Percentiles rank a stretch among this genome's conserved stretches.
Conservation (phyloP, 768 basidiomycete species). For the Paxillus involutus region DNA sequence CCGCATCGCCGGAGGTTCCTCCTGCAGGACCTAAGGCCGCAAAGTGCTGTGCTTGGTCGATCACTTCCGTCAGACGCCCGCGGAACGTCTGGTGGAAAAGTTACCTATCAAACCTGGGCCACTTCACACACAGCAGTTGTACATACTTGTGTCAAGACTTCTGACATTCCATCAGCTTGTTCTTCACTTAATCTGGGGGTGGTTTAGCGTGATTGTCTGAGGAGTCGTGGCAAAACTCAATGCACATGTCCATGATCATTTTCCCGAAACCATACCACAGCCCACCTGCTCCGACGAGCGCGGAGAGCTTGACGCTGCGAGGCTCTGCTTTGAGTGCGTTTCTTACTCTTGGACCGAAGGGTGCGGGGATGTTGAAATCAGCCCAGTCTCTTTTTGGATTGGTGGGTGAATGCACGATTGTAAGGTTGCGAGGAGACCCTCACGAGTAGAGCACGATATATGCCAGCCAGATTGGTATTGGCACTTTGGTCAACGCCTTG, state of each 20-base stretch:
- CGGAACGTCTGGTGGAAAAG: slow-evolving; percentile 62
- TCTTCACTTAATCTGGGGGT: slow-evolving; percentile 67
- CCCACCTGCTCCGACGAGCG: slow-evolving; percentile 83
- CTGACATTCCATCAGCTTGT: slow-evolving; percentile 69
- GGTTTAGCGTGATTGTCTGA: not conserved
- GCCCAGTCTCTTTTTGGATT: slow-evolving; percentile 70
- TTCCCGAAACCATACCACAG: slow-evolving; percentile 93
- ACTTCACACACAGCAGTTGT: slow-evolving; percentile 8
- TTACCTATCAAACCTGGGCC: not conserved
- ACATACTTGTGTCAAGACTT: slow-evolving; percentile 64
- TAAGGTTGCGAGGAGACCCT: slow-evolving; percentile 10
- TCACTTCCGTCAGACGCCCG: slow-evolving; percentile 70
- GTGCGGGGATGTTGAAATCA: slow-evolving; percentile 78
- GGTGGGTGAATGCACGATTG: not conserved
- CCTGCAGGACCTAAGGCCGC: slow-evolving; percentile 65
- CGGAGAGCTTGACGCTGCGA: slow-evolving; percentile 77
- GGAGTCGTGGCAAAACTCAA: slow-evolving; percentile 3
- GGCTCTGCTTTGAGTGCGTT: slow-evolving; percentile 91
- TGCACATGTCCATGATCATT: slow-evolving; percentile 80
- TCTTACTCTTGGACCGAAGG: slow-evolving; percentile 74
- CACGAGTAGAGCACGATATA: slow-evolving; percentile 84
- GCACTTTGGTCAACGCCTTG: slow-evolving; percentile 68
- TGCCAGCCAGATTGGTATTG: slow-evolving; percentile 89
- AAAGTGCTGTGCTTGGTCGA: slow-evolving; percentile 90
- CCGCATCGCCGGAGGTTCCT: slow-evolving; percentile 51